Percentiles rank a stretch among this genome's conserved stretches.
Evolutionary conservation across 257 asterid genomes (phyloP).

Genomic region (Fraxinus excelsior): DNA sequence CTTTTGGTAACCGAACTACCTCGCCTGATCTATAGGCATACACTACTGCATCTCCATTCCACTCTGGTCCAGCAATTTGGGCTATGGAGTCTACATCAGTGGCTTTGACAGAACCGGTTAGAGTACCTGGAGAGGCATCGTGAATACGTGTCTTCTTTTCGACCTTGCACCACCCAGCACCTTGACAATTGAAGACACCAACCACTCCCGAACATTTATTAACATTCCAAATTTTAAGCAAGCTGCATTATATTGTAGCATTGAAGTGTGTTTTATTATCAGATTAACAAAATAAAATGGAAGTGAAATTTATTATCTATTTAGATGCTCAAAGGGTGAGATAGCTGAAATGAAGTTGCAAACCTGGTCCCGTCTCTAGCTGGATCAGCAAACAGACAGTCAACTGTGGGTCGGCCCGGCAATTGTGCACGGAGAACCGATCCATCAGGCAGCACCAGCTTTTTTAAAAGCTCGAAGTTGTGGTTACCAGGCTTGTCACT

Average conservation of each 20-base stretch:
- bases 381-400: conserved; percentile 87
- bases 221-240: conserved; percentile 89
- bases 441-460: conserved; percentile 91
- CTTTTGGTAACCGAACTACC: conserved; percentile 57
- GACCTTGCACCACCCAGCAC: conserved; percentile 86
- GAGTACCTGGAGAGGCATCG: conserved; percentile 85
- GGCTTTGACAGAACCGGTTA: conserved; percentile 67
- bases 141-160: conserved; percentile 87
- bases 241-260: conserved; percentile 45
- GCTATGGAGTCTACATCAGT: conserved; percentile 64
- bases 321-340: neutral
- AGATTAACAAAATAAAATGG: neutral
- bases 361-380: conserved; percentile 93
- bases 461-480: conserved; percentile 81
- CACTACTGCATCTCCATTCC: conserved; percentile 74
- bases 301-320: neutral
- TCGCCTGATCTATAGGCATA: conserved; percentile 72
- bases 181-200: conserved; percentile 63
- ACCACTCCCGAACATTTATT: conserved; percentile 66
- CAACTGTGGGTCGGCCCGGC: conserved; percentile 91
- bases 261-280: conserved; percentile 2
- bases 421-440: conserved; percentile 82
- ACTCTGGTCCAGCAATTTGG: conserved; percentile 70
- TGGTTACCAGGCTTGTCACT: conserved; percentile 94
- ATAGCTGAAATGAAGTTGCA: neutral